phyloP scores from a whole-genome alignment of 1,284 basidiomycete genomes.

The Apiotrichum porosum region DNA sequence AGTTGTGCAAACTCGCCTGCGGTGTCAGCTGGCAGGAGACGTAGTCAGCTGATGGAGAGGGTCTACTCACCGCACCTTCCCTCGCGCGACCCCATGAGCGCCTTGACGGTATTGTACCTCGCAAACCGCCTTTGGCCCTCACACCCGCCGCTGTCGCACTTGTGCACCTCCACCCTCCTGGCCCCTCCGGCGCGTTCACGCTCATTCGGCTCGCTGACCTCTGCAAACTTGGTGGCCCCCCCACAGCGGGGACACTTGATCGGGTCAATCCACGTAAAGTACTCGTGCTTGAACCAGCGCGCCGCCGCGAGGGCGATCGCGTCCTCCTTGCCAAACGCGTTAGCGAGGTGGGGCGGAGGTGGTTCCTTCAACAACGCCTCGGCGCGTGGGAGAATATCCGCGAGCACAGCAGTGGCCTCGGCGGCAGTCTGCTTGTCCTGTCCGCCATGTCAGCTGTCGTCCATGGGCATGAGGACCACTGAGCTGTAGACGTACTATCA shows the following conservation, averaged over 20 bases:
- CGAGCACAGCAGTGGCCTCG: background rate
- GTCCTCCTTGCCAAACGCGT: conserved; percentile 28
- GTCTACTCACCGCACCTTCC: conserved; percentile 50
- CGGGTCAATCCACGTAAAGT: conserved; percentile 52
- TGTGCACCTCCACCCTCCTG: conserved; percentile 45
- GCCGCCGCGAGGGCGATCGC: conserved; percentile 46
- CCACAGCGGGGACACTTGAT: conserved; percentile 47
- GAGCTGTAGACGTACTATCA: background rate
- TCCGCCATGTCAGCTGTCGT: background rate
- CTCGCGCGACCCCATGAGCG: conserved; percentile 42
- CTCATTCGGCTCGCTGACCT: conserved; percentile 17
- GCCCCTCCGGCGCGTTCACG: conserved; percentile 46
- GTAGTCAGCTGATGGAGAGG: no score
- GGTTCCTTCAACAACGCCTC: background rate
- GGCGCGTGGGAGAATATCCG: background rate
- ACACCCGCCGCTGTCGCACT: conserved; percentile 24
- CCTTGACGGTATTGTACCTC: conserved; percentile 42
- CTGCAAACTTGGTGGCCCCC: conserved; percentile 28
- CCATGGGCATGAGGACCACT: background rate
- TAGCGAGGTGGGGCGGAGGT: conserved; percentile 21
- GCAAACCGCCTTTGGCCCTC: conserved; percentile 43
- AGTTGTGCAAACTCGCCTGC: conserved; percentile 50
- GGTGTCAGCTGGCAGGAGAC: background rate
- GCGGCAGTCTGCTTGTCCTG: background rate
- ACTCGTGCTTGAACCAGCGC: conserved; percentile 51